A percentile compares a stretch with the other conserved stretches of the same genome.
Conservation (phyloP, 2,329 filamentous ascomycete genomes). For the Neoarthrinium moseri region DNA sequence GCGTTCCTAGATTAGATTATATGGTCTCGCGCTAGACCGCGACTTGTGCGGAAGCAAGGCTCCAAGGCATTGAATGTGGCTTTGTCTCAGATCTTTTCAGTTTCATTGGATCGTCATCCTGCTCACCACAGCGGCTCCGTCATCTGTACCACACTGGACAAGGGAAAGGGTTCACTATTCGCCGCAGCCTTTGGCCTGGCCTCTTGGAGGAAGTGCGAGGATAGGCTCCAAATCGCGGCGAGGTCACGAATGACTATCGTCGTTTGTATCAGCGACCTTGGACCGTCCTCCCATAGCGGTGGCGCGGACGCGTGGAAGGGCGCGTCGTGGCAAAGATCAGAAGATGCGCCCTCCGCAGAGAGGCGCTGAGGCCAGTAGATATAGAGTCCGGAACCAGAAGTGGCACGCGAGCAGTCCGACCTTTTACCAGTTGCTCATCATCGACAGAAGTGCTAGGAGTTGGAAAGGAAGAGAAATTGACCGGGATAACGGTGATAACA, state of each 20-base stretch:
- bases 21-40: too few relatives aligned
- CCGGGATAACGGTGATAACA: too few relatives aligned
- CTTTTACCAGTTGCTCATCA: conserved; percentile 16
- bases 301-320: not conserved
- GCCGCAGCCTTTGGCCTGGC: conserved; percentile 13
- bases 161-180: conserved; percentile 1
- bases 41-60: too few relatives aligned
- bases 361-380: conserved; percentile 6
- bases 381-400: conserved; percentile 13
- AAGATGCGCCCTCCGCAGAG: not conserved
- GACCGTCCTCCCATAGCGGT: not conserved
- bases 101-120: conserved; percentile 14
- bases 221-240: conserved; percentile 9
- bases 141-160: conserved; percentile 8
- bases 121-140: conserved; percentile 15
- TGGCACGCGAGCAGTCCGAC: conserved; percentile 13
- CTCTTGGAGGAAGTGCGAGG: conserved; percentile 4
- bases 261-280: not conserved
- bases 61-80: too few relatives aligned
- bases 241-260: not conserved
- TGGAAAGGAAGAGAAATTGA: not conserved
- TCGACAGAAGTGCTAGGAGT: not conserved
- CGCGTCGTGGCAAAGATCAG: not conserved
- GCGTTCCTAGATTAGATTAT: too few relatives aligned
- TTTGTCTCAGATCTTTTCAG: conserved; percentile 17